These are phyloP conservation scores for Didymella segeticola DNA, from an alignment of 2,329 filamentous ascomycete genomes.

Conservation along the genomic window DNA sequence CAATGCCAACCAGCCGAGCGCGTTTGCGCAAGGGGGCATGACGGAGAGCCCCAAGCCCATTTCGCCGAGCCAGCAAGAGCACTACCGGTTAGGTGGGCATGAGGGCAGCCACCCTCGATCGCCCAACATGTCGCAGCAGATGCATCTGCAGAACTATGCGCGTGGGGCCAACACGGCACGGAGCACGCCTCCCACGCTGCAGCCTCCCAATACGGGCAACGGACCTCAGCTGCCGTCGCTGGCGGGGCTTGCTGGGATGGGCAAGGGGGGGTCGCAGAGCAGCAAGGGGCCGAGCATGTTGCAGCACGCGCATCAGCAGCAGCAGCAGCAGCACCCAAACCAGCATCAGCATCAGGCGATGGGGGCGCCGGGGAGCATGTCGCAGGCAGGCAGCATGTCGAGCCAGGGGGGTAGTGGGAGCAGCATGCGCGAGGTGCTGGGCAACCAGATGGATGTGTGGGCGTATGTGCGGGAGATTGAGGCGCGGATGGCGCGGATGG, in stretches of 20 bases:
- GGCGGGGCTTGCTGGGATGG: conserved; percentile 50
- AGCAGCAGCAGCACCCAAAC: too few species aligned
- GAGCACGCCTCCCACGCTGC: conserved; percentile 60
- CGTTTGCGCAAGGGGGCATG: conserved; percentile 75
- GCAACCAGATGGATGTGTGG: conserved; percentile 66
- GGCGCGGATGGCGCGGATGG: conserved; percentile 54
- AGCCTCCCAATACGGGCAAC: conserved; percentile 51
- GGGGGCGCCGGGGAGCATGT: conserved; percentile 47
- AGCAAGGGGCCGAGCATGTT: conserved; percentile 50
- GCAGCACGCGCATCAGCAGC: conserved; percentile 47
- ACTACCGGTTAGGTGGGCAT: conserved; percentile 61
- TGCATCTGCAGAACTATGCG: conserved; percentile 69
- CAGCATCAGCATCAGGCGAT: conserved; percentile 48
- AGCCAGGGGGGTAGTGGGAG: conserved; percentile 65
- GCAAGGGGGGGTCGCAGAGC: conserved; percentile 40
- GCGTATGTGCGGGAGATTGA: conserved; percentile 75
- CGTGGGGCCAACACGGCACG: conserved; percentile 61
- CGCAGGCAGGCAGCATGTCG: conserved; percentile 60
- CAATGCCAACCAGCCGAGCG: conserved; percentile 54
- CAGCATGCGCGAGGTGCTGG: conserved; percentile 73
- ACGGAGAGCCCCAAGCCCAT: conserved; percentile 89
- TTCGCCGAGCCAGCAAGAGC: conserved; percentile 67
- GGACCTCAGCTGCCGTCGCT: conserved; percentile 53
- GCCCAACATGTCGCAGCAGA: conserved; percentile 69
- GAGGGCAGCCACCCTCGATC: conserved; percentile 60